phyloP scores from a whole-genome alignment of 1,284 basidiomycete species.

The Irpex sp. region DNA sequence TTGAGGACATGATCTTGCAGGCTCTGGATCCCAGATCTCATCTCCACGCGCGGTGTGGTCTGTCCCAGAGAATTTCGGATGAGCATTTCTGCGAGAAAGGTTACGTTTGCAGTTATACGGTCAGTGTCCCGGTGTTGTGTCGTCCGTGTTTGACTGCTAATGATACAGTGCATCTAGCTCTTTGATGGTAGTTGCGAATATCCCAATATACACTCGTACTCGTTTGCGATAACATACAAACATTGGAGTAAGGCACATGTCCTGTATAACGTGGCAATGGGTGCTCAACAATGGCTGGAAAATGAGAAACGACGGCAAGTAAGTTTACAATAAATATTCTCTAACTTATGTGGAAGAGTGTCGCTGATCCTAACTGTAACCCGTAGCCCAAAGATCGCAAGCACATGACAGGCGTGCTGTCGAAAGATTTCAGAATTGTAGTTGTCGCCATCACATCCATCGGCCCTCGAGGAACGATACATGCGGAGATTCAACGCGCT shows the following conservation, averaged over 20 bases:
- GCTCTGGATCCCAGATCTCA: neutral
- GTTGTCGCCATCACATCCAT: neutral
- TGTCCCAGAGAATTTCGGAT: neutral
- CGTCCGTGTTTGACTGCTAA: neutral
- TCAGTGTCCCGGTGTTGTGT: neutral
- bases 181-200: neutral
- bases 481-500: neutral
- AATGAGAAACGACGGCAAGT: neutral
- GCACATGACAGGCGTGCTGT: neutral
- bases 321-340: neutral
- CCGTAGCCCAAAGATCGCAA: neutral
- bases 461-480: neutral
- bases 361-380: too few relatives aligned
- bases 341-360: too few relatives aligned
- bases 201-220: neutral
- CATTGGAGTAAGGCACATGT: neutral
- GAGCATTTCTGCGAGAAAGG: neutral
- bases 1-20: neutral
- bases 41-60: neutral
- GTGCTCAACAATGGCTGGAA: neutral
- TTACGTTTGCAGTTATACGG: neutral
- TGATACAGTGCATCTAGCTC: neutral
- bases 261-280: neutral
- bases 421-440: neutral
- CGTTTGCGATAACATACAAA: neutral